Conservation (phyloP, 345 rosid genomes). For the Eucalyptus pauciflora region DNA sequence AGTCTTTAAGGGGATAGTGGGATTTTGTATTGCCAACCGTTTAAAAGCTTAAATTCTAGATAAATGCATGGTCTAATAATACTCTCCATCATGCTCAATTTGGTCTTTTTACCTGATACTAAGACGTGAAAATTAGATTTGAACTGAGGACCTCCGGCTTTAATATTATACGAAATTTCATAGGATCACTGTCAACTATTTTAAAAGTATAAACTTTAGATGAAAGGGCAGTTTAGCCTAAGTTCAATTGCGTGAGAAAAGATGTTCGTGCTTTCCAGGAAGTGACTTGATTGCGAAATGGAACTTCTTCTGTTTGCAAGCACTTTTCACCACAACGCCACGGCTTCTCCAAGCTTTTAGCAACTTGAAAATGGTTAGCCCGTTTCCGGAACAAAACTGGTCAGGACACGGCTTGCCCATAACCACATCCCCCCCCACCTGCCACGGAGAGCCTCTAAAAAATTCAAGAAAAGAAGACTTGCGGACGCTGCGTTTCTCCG, state of each 20-base stretch:
- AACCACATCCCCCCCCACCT: not conserved
- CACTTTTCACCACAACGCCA: not conserved
- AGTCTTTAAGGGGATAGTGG: too few relatives aligned
- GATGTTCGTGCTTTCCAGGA: not conserved
- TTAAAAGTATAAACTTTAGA: too few relatives aligned
- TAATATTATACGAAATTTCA: too few relatives aligned
- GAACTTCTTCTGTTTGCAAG: not conserved
- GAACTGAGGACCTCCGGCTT: rapidly evolving
- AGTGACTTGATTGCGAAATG: not conserved
- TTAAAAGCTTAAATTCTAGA: too few relatives aligned
- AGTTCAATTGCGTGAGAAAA: too few relatives aligned
- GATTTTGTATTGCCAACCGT: too few relatives aligned
- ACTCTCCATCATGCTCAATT: too few relatives aligned
- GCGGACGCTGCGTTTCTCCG: not conserved
- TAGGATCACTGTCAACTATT: rapidly evolving
- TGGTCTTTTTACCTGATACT: too few relatives aligned
- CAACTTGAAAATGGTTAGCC: not conserved
- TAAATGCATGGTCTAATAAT: too few relatives aligned
- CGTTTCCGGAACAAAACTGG: not conserved
- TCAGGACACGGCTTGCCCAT: not conserved
- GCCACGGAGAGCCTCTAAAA: not conserved
- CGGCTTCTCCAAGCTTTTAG: not conserved
- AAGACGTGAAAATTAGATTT: too few relatives aligned
- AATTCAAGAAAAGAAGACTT: not conserved
- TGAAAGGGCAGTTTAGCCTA: too few relatives aligned